phyloP scores from a whole-genome alignment of 306 rosid species.

The Castanea sativa region DNA sequence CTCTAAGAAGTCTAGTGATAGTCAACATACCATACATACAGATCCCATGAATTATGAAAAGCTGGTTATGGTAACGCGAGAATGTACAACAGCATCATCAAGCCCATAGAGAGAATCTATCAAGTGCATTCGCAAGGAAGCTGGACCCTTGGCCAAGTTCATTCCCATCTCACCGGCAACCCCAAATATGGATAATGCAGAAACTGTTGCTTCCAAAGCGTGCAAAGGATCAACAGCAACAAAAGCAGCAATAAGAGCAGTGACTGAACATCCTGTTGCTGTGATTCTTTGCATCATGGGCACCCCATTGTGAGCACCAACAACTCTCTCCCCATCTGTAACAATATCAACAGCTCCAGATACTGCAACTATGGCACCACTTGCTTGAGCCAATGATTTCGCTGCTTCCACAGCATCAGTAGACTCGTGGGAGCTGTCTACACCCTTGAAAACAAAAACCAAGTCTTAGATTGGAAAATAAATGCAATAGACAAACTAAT shows the following conservation, averaged over 20 bases:
- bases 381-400: conserved; percentile 59
- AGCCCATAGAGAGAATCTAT: conserved; percentile 79
- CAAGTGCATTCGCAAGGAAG: conserved; percentile 74
- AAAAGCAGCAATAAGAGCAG: conserved; percentile 85
- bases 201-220: conserved; percentile 66
- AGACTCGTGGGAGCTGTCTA: conserved; percentile 72
- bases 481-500: no score
- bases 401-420: conserved; percentile 82
- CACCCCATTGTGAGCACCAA: conserved; percentile 89
- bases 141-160: conserved; percentile 82
- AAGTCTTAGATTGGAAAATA: conserved; percentile 15
- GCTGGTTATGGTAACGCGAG: conserved; percentile 59
- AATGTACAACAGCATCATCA: conserved; percentile 60
- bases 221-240: conserved; percentile 65
- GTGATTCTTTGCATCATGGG: conserved; percentile 84
- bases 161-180: conserved; percentile 79
- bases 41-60: conserved; percentile 31
- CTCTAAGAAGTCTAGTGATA: not conserved
- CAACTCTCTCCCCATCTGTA: conserved; percentile 69
- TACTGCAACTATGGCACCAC: conserved; percentile 77
- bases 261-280: conserved; percentile 88
- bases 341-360: conserved; percentile 84
- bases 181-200: conserved; percentile 69
- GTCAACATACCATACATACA: conserved; percentile 15
- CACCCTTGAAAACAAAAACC: conserved; percentile 52